phyloP scores from a whole-genome alignment of 176 grass and related monocot genomes.

The Bonia amplexicaulis region DNA sequence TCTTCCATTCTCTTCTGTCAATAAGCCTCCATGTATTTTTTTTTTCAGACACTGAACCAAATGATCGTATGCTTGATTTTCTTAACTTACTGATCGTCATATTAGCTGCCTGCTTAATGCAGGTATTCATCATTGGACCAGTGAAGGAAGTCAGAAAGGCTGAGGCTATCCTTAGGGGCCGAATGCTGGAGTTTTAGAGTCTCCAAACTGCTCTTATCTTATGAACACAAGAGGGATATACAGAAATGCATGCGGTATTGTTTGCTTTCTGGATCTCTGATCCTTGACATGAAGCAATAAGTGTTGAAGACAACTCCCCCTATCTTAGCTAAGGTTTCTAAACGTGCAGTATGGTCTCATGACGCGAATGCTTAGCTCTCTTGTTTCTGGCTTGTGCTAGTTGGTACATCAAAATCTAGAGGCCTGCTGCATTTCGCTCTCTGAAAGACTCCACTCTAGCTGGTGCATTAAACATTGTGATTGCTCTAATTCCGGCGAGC shows the following conservation, averaged over 20 bases:
- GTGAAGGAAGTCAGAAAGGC: slow-evolving; percentile 80
- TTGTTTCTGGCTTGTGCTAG: not conserved
- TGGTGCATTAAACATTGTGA: not conserved
- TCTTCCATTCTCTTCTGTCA: not conserved
- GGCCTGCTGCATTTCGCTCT: not conserved
- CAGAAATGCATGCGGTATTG: slow-evolving; percentile 19
- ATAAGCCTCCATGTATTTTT: not conserved
- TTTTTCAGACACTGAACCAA: not conserved
- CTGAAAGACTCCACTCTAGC: not conserved
- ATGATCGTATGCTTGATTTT: slow-evolving; percentile 9
- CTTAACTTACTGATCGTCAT: not conserved
- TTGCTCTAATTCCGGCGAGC: not conserved
- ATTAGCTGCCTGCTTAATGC: not conserved
- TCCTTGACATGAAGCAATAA: slow-evolving; percentile 21
- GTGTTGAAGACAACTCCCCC: slow-evolving; percentile 6
- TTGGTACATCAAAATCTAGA: not conserved
- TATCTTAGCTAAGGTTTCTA: not conserved
- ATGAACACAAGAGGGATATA: slow-evolving; percentile 17
- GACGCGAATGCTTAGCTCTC: not conserved
- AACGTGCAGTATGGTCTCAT: not conserved
- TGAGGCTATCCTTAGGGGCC: slow-evolving; percentile 79
- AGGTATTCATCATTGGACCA: slow-evolving; percentile 97
- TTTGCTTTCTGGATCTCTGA: not conserved
- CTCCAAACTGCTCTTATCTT: slow-evolving; percentile 24
- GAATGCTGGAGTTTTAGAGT: slow-evolving; percentile 60